phyloP scores from a whole-genome alignment of 768 basidiomycete genomes.

The Tylopilus vinaceipallidus region DNA sequence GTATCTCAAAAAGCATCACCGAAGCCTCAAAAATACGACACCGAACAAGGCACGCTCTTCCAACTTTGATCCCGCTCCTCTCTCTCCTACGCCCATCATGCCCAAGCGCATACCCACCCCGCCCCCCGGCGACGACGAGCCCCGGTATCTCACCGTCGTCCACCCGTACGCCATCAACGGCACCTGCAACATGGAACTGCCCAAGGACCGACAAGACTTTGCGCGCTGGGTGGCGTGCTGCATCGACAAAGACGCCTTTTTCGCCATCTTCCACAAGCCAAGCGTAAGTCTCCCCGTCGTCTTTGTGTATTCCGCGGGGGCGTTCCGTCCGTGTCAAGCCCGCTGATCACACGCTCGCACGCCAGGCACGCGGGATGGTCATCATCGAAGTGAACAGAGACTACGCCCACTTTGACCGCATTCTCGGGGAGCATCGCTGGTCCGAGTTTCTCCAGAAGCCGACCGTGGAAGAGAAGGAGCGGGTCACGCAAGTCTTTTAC shows the following conservation, averaged over 20 bases:
- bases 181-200: slow-evolving; percentile 40
- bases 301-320: neutral
- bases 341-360: too few relatives aligned
- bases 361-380: slow-evolving; percentile 45
- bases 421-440: slow-evolving; percentile 47
- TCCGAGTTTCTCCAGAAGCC: slow-evolving; percentile 36
- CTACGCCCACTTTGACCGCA: slow-evolving; percentile 29
- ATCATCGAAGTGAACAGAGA: slow-evolving; percentile 41
- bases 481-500: slow-evolving; percentile 37
- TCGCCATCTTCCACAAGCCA: slow-evolving; percentile 45
- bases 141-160: slow-evolving; percentile 43
- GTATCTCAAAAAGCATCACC: neutral
- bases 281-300: slow-evolving; percentile 32
- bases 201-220: slow-evolving; percentile 36
- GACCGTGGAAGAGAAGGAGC: slow-evolving; percentile 25
- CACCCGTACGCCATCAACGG: slow-evolving; percentile 40
- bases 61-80: too few relatives aligned
- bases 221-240: slow-evolving; percentile 45
- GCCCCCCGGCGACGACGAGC: slow-evolving; percentile 43
- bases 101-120: slow-evolving; percentile 43
- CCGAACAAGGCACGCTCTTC: too few relatives aligned
- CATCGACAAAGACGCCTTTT: slow-evolving; percentile 34
- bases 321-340: too few relatives aligned
- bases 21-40: too few relatives aligned
- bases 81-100: slow-evolving; percentile 26